Percentiles rank a stretch among this genome's conserved stretches.
These are phyloP conservation scores for Fusarium cicatricum DNA, from an alignment of 2,329 filamentous ascomycete species.

Conservation along the genomic window DNA sequence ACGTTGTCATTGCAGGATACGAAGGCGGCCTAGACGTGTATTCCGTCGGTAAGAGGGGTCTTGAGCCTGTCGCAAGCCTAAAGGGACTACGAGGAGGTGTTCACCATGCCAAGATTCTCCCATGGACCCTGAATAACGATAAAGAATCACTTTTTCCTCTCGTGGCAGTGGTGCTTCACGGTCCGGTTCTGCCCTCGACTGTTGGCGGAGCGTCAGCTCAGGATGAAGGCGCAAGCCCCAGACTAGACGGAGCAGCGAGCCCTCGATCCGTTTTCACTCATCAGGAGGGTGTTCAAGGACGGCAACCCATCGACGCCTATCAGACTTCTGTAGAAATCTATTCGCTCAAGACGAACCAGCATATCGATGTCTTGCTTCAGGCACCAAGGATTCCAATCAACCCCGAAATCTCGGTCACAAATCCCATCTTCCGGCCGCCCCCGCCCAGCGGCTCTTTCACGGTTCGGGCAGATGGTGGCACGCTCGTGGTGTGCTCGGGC, in stretches of 20 bases:
- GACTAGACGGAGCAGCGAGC: constrained; percentile 53
- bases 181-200: constrained; percentile 66
- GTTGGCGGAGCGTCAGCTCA: constrained; percentile 48
- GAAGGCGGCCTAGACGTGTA: constrained; percentile 83
- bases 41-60: constrained; percentile 73
- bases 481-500: constrained; percentile 79
- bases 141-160: constrained; percentile 71
- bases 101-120: constrained; percentile 81
- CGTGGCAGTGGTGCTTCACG: constrained; percentile 82
- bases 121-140: constrained; percentile 67
- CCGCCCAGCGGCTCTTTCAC: constrained; percentile 76
- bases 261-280: constrained; percentile 52
- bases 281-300: constrained; percentile 48
- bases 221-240: constrained; percentile 50
- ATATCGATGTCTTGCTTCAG: constrained; percentile 76
- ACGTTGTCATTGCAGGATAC: constrained; percentile 78
- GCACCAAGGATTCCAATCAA: constrained; percentile 69
- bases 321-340: constrained; percentile 92
- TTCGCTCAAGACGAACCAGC: constrained; percentile 78
- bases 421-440: constrained; percentile 73
- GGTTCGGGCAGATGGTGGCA: constrained; percentile 76
- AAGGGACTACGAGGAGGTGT: constrained; percentile 83
- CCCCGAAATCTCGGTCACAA: constrained; percentile 61
- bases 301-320: constrained; percentile 65
- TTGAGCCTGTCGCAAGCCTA: constrained; percentile 74